phyloP scores from a whole-genome alignment of 345 rosid genomes.

The Gossypium herbaceum region DNA sequence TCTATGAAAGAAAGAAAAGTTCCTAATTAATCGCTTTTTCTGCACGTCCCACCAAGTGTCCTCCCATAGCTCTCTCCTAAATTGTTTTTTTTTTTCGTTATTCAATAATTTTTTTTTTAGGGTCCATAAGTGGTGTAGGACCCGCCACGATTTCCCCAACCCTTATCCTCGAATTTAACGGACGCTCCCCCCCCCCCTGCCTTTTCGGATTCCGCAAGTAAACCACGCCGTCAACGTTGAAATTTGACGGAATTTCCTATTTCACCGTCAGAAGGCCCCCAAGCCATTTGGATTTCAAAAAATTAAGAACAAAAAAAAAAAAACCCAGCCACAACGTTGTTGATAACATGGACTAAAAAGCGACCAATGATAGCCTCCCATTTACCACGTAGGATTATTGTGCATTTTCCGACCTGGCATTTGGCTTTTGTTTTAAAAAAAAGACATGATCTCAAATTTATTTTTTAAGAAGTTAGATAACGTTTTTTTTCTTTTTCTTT shows the following conservation, averaged over 20 bases:
- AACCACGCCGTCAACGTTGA: constrained; percentile 16
- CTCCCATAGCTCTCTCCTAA: background rate
- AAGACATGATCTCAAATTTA: constrained; percentile 3
- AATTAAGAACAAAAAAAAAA: background rate
- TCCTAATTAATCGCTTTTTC: background rate
- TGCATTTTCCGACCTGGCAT: constrained; percentile 23
- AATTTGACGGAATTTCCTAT: constrained; percentile 22
- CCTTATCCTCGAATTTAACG: constrained; percentile 7
- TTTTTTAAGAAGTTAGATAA: too few species aligned
- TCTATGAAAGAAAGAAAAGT: too few species aligned
- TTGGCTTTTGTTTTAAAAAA: background rate
- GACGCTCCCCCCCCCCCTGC: constrained; percentile 19
- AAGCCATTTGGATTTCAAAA: background rate
- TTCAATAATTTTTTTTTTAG: background rate
- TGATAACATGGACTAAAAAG: constrained; percentile 35
- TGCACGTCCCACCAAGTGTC: constrained; percentile 12
- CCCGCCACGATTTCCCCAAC: background rate
- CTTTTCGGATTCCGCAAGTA: constrained; percentile 14
- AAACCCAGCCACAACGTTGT: background rate
- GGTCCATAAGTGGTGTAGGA: constrained; percentile 25
- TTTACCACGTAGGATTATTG: constrained; percentile 26
- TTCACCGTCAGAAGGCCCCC: constrained; percentile 20
- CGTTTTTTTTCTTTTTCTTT: too few species aligned
- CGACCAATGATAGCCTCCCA: constrained; percentile 24
- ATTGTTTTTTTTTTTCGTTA: background rate